These are phyloP conservation scores for Botrytis porri DNA, from an alignment of 2,329 filamentous ascomycete genomes.

Conservation along the genomic window DNA sequence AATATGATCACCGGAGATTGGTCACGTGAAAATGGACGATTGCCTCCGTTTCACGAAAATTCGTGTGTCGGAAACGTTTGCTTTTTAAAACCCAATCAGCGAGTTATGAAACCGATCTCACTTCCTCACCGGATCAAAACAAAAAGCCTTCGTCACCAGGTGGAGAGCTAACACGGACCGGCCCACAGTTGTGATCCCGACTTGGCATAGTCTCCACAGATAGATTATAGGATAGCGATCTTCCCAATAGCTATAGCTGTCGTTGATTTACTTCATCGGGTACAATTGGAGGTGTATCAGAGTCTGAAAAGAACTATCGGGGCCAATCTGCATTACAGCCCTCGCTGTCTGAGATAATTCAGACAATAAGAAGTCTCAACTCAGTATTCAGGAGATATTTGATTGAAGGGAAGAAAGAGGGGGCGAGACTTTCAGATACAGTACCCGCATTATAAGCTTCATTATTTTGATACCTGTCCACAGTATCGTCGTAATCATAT, in stretches of 20 bases:
- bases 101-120: neutral
- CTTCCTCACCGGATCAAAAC: neutral
- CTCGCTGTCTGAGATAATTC: neutral
- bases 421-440: neutral
- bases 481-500: neutral
- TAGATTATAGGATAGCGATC: neutral
- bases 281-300: neutral
- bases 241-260: neutral
- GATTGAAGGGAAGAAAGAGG: neutral
- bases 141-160: neutral
- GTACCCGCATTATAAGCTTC: slow-evolving; percentile 1
- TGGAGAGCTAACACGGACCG: slow-evolving; percentile 4
- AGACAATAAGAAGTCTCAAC: neutral
- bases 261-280: neutral
- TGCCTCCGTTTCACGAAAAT: no score
- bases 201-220: slow-evolving; percentile 9
- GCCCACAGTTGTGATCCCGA: slow-evolving; percentile 2
- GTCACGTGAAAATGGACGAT: neutral
- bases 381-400: neutral
- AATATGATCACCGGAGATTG: rapidly evolving
- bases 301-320: neutral
- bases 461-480: neutral
- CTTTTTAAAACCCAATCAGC: neutral
- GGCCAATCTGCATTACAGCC: neutral
- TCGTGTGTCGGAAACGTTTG: neutral